These are phyloP conservation scores for Trypanosoma scelopori DNA, from an alignment of 208 protist species.

Conservation along the genomic window DNA sequence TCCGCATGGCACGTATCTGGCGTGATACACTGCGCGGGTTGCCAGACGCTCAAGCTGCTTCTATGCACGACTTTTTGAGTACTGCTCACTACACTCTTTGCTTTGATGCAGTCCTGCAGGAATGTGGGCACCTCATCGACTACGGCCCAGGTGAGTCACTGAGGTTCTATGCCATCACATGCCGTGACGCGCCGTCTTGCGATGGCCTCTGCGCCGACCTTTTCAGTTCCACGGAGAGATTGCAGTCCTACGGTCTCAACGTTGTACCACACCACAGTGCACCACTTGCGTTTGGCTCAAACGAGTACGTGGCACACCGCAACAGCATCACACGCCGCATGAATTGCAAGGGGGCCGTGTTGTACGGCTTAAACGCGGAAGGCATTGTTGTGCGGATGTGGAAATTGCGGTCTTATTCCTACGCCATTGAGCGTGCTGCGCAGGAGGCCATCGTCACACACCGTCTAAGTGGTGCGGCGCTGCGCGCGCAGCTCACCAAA, in stretches of 20 bases:
- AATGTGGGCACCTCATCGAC: slow-evolving; percentile 59
- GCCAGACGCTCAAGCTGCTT: slow-evolving; percentile 1
- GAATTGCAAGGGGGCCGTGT: slow-evolving; percentile 63
- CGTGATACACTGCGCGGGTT: slow-evolving; percentile 31
- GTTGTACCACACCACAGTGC: slow-evolving; percentile 16
- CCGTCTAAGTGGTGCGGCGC: slow-evolving; percentile 40
- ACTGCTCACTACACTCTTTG: slow-evolving; percentile 46
- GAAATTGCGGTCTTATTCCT: slow-evolving; percentile 60
- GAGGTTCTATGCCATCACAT: slow-evolving; percentile 73
- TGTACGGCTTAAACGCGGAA: slow-evolving; percentile 55
- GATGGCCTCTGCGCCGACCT: slow-evolving; percentile 60
- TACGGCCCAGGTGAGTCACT: slow-evolving; percentile 38
- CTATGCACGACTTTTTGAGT: slow-evolving; percentile 42
- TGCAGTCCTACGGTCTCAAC: slow-evolving; percentile 46
- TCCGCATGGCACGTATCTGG: slow-evolving; percentile 58
- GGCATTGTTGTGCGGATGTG: slow-evolving; percentile 71
- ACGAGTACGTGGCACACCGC: slow-evolving; percentile 42
- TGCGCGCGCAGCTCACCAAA: slow-evolving; percentile 52
- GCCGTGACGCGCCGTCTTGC: slow-evolving; percentile 28
- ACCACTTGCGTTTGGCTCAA: slow-evolving; percentile 32
- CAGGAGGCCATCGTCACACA: slow-evolving; percentile 78
- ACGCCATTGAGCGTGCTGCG: slow-evolving; percentile 60
- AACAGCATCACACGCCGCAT: slow-evolving; percentile 34
- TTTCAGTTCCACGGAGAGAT: slow-evolving; percentile 32
- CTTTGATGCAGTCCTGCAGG: slow-evolving; percentile 61